Evolutionary conservation across 768 basidiomycete genomes (phyloP), one percentile per base, ranked within the genome.

Genomic region (Auricularia heimuer): DNA sequence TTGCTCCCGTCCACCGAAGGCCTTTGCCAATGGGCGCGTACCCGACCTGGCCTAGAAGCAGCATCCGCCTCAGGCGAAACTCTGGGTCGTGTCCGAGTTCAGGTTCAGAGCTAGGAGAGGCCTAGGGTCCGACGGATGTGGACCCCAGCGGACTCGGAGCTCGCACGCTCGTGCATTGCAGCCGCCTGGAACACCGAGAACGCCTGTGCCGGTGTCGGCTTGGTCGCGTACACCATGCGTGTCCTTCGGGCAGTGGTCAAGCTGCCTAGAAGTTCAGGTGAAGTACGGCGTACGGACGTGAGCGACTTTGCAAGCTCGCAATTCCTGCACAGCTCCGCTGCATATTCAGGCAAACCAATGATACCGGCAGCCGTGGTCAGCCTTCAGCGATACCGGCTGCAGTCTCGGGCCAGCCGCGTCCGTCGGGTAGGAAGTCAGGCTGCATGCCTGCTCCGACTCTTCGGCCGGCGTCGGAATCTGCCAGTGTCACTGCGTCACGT

Each of bases 191-290:
- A 65, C 42, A 42, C 44, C 14, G 62, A 34, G 21, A 63, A 51
- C 12, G 65, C n/a, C 42, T 65, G 47, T 10, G 29, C 51, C 24
- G 35, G 24, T n/a, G 36, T 64, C 4, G 82, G 73, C 78, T 88
- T 88, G 71, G 87, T 77, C 65, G 85, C 81, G 70, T 76, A 74
- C 63, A 75, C 74, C 77, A 78, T 77, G 64, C 76, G 2, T 29
- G 29, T 3, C 76, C 21, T 36, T 11, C 35, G 62, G 39, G 37
- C 65, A 67, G 62, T 67, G 67, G 10, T 33, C 47, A 18, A 18
- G 14, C 21, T 51, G 47, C 47, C 47, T 24, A 51, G 14, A 21
- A 51, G 10, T 18, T 51, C 47, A 10, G 10, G 16, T 51, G 1
- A 16, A 29, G 29, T 3, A 29, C 2, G 29, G 29, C 29, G 2